phyloP scores from a whole-genome alignment of 2,329 filamentous ascomycete genomes.

The Pseudogymnoascus destructans region DNA sequence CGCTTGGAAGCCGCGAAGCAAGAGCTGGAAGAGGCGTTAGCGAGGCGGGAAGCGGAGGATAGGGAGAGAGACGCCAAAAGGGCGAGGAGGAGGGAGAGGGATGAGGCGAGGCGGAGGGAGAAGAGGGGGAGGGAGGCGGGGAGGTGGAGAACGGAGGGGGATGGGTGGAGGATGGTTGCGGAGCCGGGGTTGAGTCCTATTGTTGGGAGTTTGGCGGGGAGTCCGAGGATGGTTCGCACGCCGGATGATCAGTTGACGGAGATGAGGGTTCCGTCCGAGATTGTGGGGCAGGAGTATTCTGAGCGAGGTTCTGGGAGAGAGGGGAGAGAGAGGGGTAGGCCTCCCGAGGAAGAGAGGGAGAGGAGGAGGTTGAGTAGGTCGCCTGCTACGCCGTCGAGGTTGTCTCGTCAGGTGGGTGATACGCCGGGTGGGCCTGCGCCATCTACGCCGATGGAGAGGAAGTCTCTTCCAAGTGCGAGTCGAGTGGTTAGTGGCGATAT shows the following conservation, averaged over 20 bases:
- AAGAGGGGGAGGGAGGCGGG: neutral
- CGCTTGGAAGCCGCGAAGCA: constrained; percentile 27
- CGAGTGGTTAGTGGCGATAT: neutral
- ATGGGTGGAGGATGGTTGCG: constrained; percentile 24
- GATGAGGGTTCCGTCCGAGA: neutral
- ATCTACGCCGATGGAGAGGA: neutral
- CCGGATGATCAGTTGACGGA: neutral
- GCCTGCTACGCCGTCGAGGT: neutral
- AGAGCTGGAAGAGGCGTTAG: constrained; percentile 30
- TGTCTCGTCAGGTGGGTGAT: neutral
- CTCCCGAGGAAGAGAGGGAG: neutral
- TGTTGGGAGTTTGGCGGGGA: constrained; percentile 15
- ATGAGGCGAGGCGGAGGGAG: neutral
- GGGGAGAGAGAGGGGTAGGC: neutral
- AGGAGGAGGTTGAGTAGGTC: neutral
- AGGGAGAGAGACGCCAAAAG: constrained; percentile 15
- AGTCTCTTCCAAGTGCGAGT: neutral
- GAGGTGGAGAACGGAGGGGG: neutral
- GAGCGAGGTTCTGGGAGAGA: neutral
- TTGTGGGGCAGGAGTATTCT: neutral
- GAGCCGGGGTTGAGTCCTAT: constrained; percentile 39
- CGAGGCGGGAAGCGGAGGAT: constrained; percentile 35
- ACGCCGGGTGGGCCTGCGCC: neutral
- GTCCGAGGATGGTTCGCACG: neutral
- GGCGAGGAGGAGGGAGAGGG: neutral